Evolutionary conservation across 345 rosid species (phyloP).

Genomic region (Sonneratia alba): DNA sequence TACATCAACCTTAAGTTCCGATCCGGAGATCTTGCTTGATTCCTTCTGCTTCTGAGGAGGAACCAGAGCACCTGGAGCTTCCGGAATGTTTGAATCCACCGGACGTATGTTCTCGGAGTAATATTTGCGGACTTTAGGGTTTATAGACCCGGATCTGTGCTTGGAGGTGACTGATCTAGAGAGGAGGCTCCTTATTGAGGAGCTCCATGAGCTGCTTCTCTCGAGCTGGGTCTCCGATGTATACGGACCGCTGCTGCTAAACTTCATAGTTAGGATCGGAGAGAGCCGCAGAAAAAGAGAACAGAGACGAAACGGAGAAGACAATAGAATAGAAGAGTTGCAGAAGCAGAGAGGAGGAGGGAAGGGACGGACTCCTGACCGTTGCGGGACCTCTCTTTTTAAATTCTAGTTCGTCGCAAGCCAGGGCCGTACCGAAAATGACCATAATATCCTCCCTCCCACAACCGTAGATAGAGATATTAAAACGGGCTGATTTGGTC

Average conservation of each 20-base stretch:
- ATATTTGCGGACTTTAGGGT: constrained; percentile 27
- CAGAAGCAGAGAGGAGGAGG: constrained; percentile 10
- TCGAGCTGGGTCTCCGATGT: constrained; percentile 27
- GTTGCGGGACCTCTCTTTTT: constrained; percentile 21
- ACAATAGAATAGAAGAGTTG: constrained; percentile 14
- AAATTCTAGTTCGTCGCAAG: background rate
- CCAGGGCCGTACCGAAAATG: background rate
- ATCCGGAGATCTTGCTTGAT: constrained; percentile 12
- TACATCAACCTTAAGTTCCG: constrained; percentile 4
- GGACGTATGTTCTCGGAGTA: constrained; percentile 62
- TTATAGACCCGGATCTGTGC: constrained; percentile 19
- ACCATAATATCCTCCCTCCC: background rate
- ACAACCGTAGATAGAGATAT: no score
- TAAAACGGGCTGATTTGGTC: no score
- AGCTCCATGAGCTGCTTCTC: constrained; percentile 30
- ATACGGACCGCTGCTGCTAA: constrained; percentile 16
- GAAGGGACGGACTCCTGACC: constrained; percentile 25
- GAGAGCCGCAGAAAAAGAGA: constrained; percentile 7
- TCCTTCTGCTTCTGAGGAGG: constrained; percentile 20
- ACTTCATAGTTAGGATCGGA: constrained; percentile 5
- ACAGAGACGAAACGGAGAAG: constrained; percentile 10
- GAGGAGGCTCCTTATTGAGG: constrained; percentile 58
- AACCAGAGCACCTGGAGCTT: constrained; percentile 10
- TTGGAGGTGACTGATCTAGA: constrained; percentile 53
- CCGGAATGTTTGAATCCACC: constrained; percentile 44